Percentiles rank a stretch among this genome's conserved stretches.
Evolutionary conservation across 345 rosid species (phyloP).

Genomic region (Combretum micranthum): DNA sequence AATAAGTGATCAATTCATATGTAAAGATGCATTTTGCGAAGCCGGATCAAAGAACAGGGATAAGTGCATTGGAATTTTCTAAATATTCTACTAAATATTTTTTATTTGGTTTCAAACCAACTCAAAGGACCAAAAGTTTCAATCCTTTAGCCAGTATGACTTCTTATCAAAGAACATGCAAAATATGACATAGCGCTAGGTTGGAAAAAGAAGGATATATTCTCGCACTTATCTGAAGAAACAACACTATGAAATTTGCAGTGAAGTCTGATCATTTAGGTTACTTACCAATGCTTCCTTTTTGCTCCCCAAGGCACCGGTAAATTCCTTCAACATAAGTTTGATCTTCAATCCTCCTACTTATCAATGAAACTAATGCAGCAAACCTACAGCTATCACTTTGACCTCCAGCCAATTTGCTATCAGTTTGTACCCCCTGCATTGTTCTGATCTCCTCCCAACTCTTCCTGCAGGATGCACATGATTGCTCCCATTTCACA

Average conservation of each 20-base stretch:
- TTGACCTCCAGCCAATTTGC: background rate
- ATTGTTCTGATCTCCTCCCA: conserved; percentile 24
- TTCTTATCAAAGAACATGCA: too few species aligned
- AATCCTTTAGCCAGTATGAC: too few species aligned
- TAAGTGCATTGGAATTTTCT: too few species aligned
- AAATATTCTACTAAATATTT: too few species aligned
- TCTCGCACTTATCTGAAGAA: background rate
- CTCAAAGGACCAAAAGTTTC: too few species aligned
- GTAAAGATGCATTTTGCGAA: too few species aligned
- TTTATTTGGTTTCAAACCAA: too few species aligned
- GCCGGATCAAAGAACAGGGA: too few species aligned
- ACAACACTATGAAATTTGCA: background rate
- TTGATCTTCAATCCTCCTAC: conserved; percentile 26
- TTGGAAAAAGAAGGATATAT: too few species aligned
- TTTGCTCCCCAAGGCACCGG: conserved; percentile 24
- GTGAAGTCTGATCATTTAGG: background rate
- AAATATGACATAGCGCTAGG: background rate
- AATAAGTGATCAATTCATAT: too few species aligned
- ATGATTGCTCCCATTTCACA: conserved; percentile 9
- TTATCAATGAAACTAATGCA: conserved; percentile 27
- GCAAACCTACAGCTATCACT: conserved; percentile 35
- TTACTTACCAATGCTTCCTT: conserved; percentile 10
- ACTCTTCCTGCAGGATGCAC: conserved; percentile 22
- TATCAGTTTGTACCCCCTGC: background rate
- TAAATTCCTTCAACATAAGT: conserved; percentile 12